phyloP scores from a whole-genome alignment of 2,329 filamentous ascomycete species.

The Corinectria fuckeliana region DNA sequence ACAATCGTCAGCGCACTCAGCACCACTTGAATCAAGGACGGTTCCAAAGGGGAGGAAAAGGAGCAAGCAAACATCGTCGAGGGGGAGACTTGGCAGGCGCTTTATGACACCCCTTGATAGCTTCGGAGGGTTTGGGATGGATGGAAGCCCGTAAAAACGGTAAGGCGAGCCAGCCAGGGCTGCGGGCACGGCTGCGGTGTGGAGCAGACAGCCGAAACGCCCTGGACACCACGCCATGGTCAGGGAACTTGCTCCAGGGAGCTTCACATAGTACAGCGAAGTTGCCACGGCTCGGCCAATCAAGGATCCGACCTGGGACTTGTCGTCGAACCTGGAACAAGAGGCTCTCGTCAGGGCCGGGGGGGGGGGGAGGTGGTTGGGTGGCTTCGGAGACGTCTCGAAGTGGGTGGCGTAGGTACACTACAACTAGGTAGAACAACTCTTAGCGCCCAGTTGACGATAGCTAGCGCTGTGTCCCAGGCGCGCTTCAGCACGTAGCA shows the following conservation, averaged over 20 bases:
- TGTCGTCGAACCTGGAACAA: conserved; percentile 6
- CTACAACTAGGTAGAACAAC: too few relatives aligned
- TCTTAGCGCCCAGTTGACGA: too few relatives aligned
- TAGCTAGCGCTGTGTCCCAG: too few relatives aligned
- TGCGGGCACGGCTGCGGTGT: too few relatives aligned
- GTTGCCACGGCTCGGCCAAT: conserved; percentile 1
- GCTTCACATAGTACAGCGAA: neutral
- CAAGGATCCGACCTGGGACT: neutral
- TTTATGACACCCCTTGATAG: conserved; percentile 10
- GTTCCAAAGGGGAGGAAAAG: conserved; percentile 34
- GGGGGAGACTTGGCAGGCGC: neutral
- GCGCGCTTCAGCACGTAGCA: too few relatives aligned
- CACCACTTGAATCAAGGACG: neutral
- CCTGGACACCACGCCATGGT: neutral
- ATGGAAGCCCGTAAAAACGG: neutral
- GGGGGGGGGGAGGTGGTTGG: too few relatives aligned
- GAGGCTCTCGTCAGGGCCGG: conserved; percentile 4
- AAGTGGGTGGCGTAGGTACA: too few relatives aligned
- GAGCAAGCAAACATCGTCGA: conserved; percentile 1
- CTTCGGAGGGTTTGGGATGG: too few relatives aligned
- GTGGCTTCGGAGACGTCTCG: conserved; percentile 2
- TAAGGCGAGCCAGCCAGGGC: neutral
- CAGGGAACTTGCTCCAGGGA: neutral
- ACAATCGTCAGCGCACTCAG: neutral
- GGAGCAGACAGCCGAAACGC: neutral